Conservation (phyloP, 805 yeast genomes). For the Schwanniomyces pseudopolymorphus region DNA sequence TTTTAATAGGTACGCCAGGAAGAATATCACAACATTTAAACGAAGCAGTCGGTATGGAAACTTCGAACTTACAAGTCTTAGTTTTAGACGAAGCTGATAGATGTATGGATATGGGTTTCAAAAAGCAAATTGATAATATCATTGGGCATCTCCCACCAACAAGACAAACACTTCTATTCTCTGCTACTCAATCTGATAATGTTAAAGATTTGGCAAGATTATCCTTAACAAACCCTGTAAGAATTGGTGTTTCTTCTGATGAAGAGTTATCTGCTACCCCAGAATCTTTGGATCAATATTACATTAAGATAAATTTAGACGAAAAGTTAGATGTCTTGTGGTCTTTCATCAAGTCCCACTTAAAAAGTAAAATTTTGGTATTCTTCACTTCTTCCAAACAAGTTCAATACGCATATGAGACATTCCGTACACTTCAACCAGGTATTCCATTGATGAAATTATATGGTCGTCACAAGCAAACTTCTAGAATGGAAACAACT, state of each 20-base stretch:
- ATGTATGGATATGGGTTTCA: slow-evolving; percentile 91
- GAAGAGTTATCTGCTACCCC: slow-evolving; percentile 72
- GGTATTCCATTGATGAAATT: slow-evolving; percentile 85
- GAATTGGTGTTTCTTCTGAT: slow-evolving; percentile 40
- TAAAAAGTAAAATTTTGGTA: slow-evolving; percentile 76
- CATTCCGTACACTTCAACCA: slow-evolving; percentile 84
- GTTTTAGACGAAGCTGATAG: slow-evolving; percentile 92
- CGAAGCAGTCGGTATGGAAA: slow-evolving; percentile 78
- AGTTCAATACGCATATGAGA: slow-evolving; percentile 85
- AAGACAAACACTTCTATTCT: slow-evolving; percentile 80
- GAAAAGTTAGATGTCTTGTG: slow-evolving; percentile 85
- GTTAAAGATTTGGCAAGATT: slow-evolving; percentile 81
- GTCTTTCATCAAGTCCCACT: slow-evolving; percentile 82
- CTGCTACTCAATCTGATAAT: slow-evolving; percentile 87
- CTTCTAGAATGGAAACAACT: slow-evolving; percentile 82
- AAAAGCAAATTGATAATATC: slow-evolving; percentile 77
- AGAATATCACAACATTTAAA: slow-evolving; percentile 87
- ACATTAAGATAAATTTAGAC: slow-evolving; percentile 64
- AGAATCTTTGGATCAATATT: slow-evolving; percentile 79
- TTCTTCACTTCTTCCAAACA: slow-evolving; percentile 87
- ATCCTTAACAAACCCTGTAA: slow-evolving; percentile 61
- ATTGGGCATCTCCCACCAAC: slow-evolving; percentile 73
- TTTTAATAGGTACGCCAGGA: slow-evolving; percentile 90
- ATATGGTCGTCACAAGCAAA: slow-evolving; percentile 88
- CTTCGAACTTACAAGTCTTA: slow-evolving; percentile 70